Evolutionary conservation across 2,329 filamentous ascomycete genomes (phyloP).

Genomic region (Atkinsonella hypoxylon): DNA sequence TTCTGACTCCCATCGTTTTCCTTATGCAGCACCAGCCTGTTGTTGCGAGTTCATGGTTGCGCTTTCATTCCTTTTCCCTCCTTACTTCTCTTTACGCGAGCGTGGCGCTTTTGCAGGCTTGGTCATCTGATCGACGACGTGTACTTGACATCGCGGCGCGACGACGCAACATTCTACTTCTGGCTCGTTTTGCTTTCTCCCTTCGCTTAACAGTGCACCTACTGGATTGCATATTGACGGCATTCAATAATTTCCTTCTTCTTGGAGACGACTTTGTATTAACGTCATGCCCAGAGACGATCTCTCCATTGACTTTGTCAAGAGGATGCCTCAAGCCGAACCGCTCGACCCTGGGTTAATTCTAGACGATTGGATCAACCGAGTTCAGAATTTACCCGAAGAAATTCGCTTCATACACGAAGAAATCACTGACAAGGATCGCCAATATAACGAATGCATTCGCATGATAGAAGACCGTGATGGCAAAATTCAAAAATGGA

Average conservation of each 20-base stretch:
- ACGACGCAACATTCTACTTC: too few species aligned
- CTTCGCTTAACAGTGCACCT: not conserved
- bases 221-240: not conserved
- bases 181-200: too few species aligned
- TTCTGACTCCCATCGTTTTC: not conserved
- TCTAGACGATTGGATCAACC: constrained; percentile 67
- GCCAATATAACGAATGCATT: constrained; percentile 55
- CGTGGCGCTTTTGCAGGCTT: not conserved
- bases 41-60: not conserved
- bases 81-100: not conserved
- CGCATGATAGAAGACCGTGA: constrained; percentile 62
- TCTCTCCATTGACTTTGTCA: constrained; percentile 57
- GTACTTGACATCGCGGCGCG: too few species aligned
- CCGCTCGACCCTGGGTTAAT: constrained; percentile 54
- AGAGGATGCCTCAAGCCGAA: constrained; percentile 52
- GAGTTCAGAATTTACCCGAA: constrained; percentile 66
- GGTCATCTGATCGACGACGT: too few species aligned
- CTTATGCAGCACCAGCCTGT: not conserved
- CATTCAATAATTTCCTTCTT: not conserved
- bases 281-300: constrained; percentile 64
- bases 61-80: not conserved
- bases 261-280: constrained; percentile 26
- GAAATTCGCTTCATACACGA: constrained; percentile 76
- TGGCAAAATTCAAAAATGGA: constrained; percentile 66
- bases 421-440: constrained; percentile 72